Evolutionary conservation across 2,329 filamentous ascomycete species (phyloP), one percentile per base, ranked within the genome.

Genomic region (Metarhizium album): DNA sequence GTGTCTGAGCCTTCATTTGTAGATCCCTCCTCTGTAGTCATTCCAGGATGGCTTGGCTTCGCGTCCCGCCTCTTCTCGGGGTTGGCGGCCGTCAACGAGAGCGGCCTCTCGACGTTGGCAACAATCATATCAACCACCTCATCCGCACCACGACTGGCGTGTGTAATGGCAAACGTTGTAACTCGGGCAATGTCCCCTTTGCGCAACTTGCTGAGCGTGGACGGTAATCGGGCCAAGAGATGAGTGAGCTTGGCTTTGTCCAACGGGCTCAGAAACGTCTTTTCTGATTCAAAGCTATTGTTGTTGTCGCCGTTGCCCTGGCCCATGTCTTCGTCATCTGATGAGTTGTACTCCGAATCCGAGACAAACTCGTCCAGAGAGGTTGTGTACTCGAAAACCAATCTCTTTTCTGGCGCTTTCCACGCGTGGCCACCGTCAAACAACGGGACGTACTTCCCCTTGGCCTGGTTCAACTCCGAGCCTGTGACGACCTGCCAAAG

Each of bases 101-200:
- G 81, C 0, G 93, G 93, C 48, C 77, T 80, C 53, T 86, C 75
- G 33, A 97, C 75, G 60, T 98, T 97, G 1, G 82, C 76, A 0
- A 95, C 79, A 37, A 97, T 83, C 68, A 95, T 80, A 47, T 91
- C 80, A n/a, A 95, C 90, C 35, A 96, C 84, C 69, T 97, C 93
- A 56, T 94, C 87, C 13, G 88, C 86, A 16, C 90, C 93, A 20
- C 82, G 78, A 38, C 85, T 87, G 1, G 90, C 87, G 64, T 97
- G 89, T 2, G 84, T 84, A 51, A 97, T 89, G 13, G 90, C 90
- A 67, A 97, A 96, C 3, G 85, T 79, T 1, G 90, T 91, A 2
- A 96, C 76, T 4, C 90, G 79, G 1, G 89, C 90, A 45, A 97
- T 80, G 61, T 97, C 89, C 2, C 89, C 90, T 61, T 88, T 88